These are phyloP conservation scores for Ogataea nitratoaversa DNA, from an alignment of 805 yeast species.

Conservation along the genomic window DNA sequence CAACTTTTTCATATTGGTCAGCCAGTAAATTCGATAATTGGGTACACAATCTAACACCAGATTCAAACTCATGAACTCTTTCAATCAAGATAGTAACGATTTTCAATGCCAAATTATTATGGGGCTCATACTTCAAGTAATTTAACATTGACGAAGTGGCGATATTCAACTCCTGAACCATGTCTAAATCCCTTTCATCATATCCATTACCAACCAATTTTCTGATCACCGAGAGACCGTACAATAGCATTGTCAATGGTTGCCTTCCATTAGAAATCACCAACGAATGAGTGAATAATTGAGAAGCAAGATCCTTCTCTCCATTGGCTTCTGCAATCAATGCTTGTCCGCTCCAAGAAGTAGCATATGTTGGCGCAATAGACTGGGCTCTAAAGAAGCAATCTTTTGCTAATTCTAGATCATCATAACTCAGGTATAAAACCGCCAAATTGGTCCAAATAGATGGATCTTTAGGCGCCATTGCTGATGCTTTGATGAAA, in stretches of 20 bases:
- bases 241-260: constrained; percentile 65
- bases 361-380: constrained; percentile 68
- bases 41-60: constrained; percentile 46
- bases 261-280: constrained; percentile 71
- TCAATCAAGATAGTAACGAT: constrained; percentile 59
- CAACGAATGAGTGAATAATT: constrained; percentile 72
- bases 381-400: constrained; percentile 74
- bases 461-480: constrained; percentile 62
- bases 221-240: constrained; percentile 55
- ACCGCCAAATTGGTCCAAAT: constrained; percentile 84
- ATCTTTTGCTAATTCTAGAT: constrained; percentile 65
- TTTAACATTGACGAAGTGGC: constrained; percentile 65
- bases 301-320: constrained; percentile 44
- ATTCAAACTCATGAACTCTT: constrained; percentile 57
- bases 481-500: constrained; percentile 72
- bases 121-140: constrained; percentile 58
- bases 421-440: constrained; percentile 65
- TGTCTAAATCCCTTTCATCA: constrained; percentile 51
- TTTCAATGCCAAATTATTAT: constrained; percentile 53
- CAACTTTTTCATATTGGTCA: constrained; percentile 11
- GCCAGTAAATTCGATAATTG: constrained; percentile 42
- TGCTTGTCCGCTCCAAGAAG: constrained; percentile 88
- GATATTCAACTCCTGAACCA: constrained; percentile 60
- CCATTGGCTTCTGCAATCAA: constrained; percentile 51
- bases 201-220: constrained; percentile 36